Conservation (phyloP, 495 filamentous ascomycete species). For the Tetracladium setigerum region DNA sequence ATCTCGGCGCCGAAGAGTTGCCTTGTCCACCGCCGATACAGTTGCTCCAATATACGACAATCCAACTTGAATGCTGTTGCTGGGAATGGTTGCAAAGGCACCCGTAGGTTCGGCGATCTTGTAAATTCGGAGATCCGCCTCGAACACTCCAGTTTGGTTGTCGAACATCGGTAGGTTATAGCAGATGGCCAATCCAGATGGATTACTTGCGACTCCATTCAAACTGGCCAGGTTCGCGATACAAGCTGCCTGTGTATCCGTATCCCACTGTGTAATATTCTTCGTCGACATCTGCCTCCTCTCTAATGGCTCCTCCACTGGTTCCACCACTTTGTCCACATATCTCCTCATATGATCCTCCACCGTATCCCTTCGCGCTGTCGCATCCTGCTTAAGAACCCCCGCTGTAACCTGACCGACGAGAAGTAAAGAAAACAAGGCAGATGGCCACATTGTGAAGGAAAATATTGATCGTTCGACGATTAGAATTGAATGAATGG, state of each 20-base stretch:
- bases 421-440: constrained; percentile 15
- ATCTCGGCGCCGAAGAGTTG: constrained; percentile 16
- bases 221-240: constrained; percentile 35
- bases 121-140: constrained; percentile 64
- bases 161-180: constrained; percentile 64
- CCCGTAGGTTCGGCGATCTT: constrained; percentile 48
- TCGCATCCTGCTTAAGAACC: constrained; percentile 6
- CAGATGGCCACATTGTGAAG: constrained; percentile 13
- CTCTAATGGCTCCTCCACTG: constrained; percentile 4
- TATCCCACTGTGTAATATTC: constrained; percentile 38
- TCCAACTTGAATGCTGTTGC: constrained; percentile 46
- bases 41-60: constrained; percentile 53
- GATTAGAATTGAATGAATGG: constrained; percentile 12
- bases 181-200: constrained; percentile 67
- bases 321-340: constrained; percentile 19
- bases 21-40: constrained; percentile 27
- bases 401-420: constrained; percentile 15
- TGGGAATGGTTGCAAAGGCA: constrained; percentile 47
- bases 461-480: neutral
- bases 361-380: constrained; percentile 10
- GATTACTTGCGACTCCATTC: constrained; percentile 45
- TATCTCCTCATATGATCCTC: constrained; percentile 20
- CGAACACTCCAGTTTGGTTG: constrained; percentile 55
- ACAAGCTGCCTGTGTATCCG: constrained; percentile 44
- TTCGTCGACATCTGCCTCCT: constrained; percentile 28